phyloP scores from a whole-genome alignment of 768 basidiomycete genomes.

The Cytidiella melzeri region DNA sequence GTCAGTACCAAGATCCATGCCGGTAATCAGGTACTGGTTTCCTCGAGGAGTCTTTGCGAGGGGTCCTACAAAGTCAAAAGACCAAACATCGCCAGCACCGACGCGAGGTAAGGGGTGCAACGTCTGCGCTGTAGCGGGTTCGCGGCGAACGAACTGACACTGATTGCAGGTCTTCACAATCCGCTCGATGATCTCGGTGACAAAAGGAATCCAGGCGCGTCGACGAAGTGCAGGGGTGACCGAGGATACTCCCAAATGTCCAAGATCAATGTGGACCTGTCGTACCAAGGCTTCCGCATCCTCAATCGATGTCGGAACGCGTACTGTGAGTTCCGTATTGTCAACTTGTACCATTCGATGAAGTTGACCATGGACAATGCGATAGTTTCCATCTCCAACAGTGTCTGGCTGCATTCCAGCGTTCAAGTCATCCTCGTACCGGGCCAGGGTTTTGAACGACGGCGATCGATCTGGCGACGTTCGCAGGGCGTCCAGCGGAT shows the following conservation, averaged over 20 bases:
- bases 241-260: constrained; percentile 16
- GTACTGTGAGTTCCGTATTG: not conserved
- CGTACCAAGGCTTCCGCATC: not conserved
- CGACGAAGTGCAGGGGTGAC: constrained; percentile 12
- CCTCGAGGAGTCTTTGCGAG: constrained; percentile 12
- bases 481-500: constrained; percentile 5
- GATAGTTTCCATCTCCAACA: not conserved
- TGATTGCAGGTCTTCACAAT: constrained; percentile 14
- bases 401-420: not conserved
- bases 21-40: constrained; percentile 17
- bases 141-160: constrained; percentile 18
- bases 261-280: constrained; percentile 12
- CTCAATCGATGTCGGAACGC: not conserved
- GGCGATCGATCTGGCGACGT: not conserved
- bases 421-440: not conserved
- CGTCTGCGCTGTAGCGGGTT: constrained; percentile 10
- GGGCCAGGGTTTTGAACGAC: not conserved
- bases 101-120: constrained; percentile 18
- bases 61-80: constrained; percentile 19
- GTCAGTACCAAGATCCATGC: constrained; percentile 13
- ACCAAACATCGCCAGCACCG: constrained; percentile 15
- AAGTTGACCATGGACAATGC: not conserved
- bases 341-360: not conserved
- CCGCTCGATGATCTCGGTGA: constrained; percentile 8
- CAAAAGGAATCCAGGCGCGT: not conserved